These are phyloP conservation scores for Diaporthe citri DNA, from an alignment of 2,329 filamentous ascomycete genomes.

Conservation along the genomic window DNA sequence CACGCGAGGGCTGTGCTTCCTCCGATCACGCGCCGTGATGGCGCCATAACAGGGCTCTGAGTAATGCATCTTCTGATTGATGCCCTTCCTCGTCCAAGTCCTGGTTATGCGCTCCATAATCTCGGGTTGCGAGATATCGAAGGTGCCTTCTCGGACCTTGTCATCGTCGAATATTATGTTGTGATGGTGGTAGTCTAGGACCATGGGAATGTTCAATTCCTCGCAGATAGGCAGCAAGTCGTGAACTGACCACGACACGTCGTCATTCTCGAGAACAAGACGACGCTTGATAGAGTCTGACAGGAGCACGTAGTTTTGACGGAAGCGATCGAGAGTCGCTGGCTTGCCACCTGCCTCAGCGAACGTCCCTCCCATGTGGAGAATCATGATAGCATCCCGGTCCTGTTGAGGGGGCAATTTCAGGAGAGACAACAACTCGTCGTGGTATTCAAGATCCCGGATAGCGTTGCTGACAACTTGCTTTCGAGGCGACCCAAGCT, in stretches of 20 bases:
- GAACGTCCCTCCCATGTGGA: slow-evolving; percentile 93
- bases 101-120: slow-evolving; percentile 82
- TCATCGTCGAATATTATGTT: slow-evolving; percentile 88
- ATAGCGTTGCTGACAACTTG: slow-evolving; percentile 83
- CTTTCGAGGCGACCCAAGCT: slow-evolving; percentile 84
- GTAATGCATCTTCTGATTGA: slow-evolving; percentile 97
- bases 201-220: slow-evolving; percentile 92
- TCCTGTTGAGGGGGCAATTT: slow-evolving; percentile 82
- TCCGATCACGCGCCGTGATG: slow-evolving; percentile 80
- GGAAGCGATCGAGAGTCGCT: slow-evolving; percentile 83
- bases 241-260: slow-evolving; percentile 92
- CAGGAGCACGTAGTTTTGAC: slow-evolving; percentile 76
- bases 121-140: slow-evolving; percentile 75
- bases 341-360: slow-evolving; percentile 75
- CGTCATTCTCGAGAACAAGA: slow-evolving; percentile 93
- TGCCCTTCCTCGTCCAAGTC: slow-evolving; percentile 87
- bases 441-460: slow-evolving; percentile 88
- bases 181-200: slow-evolving; percentile 95
- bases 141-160: slow-evolving; percentile 83
- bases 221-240: slow-evolving; percentile 91
- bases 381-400: slow-evolving; percentile 90
- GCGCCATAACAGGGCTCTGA: slow-evolving; percentile 84
- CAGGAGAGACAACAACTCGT: slow-evolving; percentile 84
- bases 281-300: slow-evolving; percentile 80
- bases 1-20: slow-evolving; percentile 88